Base-by-base conservation (phyloP, 2,329 filamentous ascomycete species). In the Nannizzia gypsea region DNA sequence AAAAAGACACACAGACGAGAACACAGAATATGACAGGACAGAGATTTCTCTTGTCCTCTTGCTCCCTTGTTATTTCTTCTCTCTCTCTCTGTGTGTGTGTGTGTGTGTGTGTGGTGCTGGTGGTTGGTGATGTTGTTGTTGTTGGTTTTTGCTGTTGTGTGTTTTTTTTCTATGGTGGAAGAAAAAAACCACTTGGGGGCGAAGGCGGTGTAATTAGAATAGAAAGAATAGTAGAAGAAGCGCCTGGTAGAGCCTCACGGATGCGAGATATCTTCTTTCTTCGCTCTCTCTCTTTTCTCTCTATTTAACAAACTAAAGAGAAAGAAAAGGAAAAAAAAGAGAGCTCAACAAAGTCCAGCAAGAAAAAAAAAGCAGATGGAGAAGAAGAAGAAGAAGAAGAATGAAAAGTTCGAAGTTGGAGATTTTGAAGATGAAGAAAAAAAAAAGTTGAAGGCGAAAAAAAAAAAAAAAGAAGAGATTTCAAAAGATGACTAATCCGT, bases 1-100 rank as follows among this genome's bases (percentile, higher is more conserved):
- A 65, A 64, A 67, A 66, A 65, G 62, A 63, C 67, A 62, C 64
- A 63, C 61, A 60, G 50, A 58, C 65, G 31, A 36, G 31, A 36
- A 65, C 48, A 57, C 26, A 34, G 13, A 20, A 15, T 17, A n/a
- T 17, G 17, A 54, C n/a, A 52, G 46, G 24, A 52, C 46, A 36
- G 31, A 11, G 13, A 13, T 52, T 26, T 31, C 22, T 26, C 9
- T 15, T 20, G 11, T 52, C 26, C 22, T 52, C 22, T 46, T 24
- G 42, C 31, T 42, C 38, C n/a, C n/a, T 11, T 42, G 5, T 42
- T 17, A n/a, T 6, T 6, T 42, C 4, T 42, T 15, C 15, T 48
- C 17, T 48, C n/a, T n/a, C n/a, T 22, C 11, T 24, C 5, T 50
- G 20, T 24, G 42, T 13, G 22, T 11, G 20, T 36, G 44, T 50